Conservation (phyloP, 257 asterid species). For the Nicotiana noctiflora region DNA sequence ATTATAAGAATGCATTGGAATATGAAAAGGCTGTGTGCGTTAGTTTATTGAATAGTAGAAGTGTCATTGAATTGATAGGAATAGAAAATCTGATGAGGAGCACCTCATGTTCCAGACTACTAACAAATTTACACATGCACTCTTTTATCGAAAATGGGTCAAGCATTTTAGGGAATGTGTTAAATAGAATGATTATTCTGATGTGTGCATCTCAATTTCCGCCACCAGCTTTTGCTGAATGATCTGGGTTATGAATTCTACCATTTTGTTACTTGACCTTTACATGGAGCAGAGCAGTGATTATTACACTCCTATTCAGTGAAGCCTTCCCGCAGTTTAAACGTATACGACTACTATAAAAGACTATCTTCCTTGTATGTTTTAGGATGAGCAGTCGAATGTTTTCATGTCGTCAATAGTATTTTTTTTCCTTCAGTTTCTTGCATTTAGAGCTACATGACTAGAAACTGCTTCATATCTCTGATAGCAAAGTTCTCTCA, state of each 20-base stretch:
- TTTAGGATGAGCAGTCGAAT: background rate
- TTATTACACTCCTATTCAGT: background rate
- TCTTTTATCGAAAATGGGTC: background rate
- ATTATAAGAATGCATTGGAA: background rate
- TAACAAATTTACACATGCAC: background rate
- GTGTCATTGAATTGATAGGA: background rate
- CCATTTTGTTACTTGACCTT: background rate
- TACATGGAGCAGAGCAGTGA: background rate
- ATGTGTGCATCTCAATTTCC: background rate
- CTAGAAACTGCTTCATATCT: background rate
- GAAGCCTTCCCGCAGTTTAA: background rate
- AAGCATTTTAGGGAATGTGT: background rate
- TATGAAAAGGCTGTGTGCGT: background rate
- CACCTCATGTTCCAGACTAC: background rate
- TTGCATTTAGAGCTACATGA: background rate
- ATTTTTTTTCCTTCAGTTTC: background rate
- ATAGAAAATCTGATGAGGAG: background rate
- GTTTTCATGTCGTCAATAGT: background rate
- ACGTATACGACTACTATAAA: background rate
- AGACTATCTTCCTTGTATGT: background rate
- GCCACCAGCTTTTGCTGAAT: background rate
- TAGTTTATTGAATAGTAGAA: background rate
- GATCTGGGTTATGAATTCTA: background rate
- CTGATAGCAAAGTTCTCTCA: slow-evolving; percentile 11
- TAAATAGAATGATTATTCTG: background rate